Conservation (phyloP, 2,329 filamentous ascomycete genomes). For the Talaromyces sp. region DNA sequence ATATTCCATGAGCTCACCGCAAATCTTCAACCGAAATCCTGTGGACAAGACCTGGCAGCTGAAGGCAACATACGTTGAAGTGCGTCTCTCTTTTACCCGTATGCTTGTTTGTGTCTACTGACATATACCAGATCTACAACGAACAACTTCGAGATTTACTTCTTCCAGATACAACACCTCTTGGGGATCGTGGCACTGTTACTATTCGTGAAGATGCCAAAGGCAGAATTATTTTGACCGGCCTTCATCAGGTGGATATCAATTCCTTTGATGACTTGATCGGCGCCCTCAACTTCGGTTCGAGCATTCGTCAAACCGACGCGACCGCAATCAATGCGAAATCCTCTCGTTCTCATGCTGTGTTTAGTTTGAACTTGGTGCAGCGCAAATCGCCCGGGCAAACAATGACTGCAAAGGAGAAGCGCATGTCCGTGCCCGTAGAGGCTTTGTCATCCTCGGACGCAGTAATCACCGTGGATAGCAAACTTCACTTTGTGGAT, state of each 20-base stretch:
- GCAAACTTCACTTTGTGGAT: constrained; percentile 98
- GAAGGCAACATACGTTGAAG: constrained; percentile 85
- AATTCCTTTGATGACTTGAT: constrained; percentile 90
- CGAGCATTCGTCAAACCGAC: constrained; percentile 91
- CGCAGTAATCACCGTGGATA: constrained; percentile 78
- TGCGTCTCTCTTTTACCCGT: constrained; percentile 30
- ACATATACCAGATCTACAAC: constrained; percentile 76
- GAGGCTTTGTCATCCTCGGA: constrained; percentile 70
- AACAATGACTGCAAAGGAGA: constrained; percentile 63
- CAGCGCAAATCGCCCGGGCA: constrained; percentile 62
- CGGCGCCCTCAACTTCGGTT: constrained; percentile 86
- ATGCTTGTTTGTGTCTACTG: constrained; percentile 23
- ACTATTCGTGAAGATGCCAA: constrained; percentile 92
- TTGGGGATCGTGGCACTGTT: constrained; percentile 72
- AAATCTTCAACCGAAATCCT: constrained; percentile 44
- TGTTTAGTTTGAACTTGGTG: constrained; percentile 91
- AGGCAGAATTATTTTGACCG: constrained; percentile 90
- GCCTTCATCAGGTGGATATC: constrained; percentile 81
- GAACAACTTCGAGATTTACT: constrained; percentile 91
- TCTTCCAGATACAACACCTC: constrained; percentile 69
- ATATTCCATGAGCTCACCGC: constrained; percentile 64
- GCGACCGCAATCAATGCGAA: constrained; percentile 96
- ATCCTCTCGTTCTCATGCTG: constrained; percentile 94
- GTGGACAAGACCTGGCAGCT: constrained; percentile 81
- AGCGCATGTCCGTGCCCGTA: constrained; percentile 80